Conservation (phyloP, 768 basidiomycete species). For the Asterophora parasitica region DNA sequence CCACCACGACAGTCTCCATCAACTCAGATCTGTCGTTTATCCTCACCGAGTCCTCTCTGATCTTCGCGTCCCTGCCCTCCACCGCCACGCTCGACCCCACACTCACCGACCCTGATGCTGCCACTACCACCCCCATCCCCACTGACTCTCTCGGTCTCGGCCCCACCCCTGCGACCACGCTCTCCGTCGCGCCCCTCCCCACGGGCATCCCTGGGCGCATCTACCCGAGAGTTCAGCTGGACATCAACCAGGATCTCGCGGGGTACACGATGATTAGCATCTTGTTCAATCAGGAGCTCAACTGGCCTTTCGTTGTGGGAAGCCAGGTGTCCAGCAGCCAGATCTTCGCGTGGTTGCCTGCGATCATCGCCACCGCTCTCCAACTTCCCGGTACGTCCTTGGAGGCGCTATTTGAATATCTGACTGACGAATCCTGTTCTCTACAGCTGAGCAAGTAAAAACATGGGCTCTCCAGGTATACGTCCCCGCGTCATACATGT, state of each 20-base stretch:
- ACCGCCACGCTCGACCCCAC: slow-evolving; percentile 20
- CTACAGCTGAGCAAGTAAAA: slow-evolving; percentile 30
- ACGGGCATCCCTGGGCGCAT: slow-evolving; percentile 58
- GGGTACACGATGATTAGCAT: slow-evolving; percentile 56
- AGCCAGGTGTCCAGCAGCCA: slow-evolving; percentile 61
- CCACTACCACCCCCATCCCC: slow-evolving; percentile 37
- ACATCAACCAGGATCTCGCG: slow-evolving; percentile 23
- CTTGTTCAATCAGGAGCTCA: slow-evolving; percentile 52
- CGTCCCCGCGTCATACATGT: slow-evolving; percentile 52
- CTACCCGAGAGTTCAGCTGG: slow-evolving; percentile 34
- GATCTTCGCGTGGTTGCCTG: slow-evolving; percentile 70
- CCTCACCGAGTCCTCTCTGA: slow-evolving; percentile 38
- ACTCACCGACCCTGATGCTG: slow-evolving; percentile 40
- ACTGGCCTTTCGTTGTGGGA: slow-evolving; percentile 66
- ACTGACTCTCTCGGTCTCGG: slow-evolving; percentile 13
- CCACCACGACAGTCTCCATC: slow-evolving; percentile 24
- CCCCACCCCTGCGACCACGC: slow-evolving; percentile 19
- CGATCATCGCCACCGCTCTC: slow-evolving; percentile 30
- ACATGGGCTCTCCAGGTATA: slow-evolving; percentile 64
- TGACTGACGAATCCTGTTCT: slow-evolving; percentile 1
- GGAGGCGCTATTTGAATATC: too few species aligned
- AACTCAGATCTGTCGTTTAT: slow-evolving; percentile 41
- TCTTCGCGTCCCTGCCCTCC: slow-evolving; percentile 29
- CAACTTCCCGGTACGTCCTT: slow-evolving; percentile 26
- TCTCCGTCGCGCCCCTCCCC: slow-evolving; percentile 43